These are phyloP conservation scores for Aspergillus sp. DNA, from an alignment of 2,329 filamentous ascomycete genomes.

Conservation along the genomic window DNA sequence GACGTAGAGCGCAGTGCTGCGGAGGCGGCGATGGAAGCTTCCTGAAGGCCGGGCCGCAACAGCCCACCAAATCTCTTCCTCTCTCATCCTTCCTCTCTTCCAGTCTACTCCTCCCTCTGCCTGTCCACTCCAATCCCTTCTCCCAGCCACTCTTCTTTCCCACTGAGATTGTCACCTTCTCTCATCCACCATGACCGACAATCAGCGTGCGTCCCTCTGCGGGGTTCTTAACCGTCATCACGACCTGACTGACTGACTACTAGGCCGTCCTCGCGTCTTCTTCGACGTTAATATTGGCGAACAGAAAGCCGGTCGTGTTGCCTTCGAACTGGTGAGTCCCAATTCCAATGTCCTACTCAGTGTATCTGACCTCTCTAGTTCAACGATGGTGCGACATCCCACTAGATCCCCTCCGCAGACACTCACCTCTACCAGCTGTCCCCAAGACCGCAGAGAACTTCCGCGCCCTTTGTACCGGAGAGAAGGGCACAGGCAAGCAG, in stretches of 20 bases:
- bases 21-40: conserved; percentile 29
- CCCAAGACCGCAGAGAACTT: conserved; percentile 56
- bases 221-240: conserved; percentile 11
- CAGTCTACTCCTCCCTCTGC: conserved; percentile 3
- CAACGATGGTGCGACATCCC: conserved; percentile 35
- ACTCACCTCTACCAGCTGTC: too few species aligned
- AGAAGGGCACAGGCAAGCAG: conserved; percentile 60
- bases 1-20: not conserved
- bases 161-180: conserved; percentile 1
- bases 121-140: conserved; percentile 1
- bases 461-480: conserved; percentile 55
- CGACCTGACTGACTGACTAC: conserved; percentile 3
- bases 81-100: conserved; percentile 1
- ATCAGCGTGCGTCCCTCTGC: conserved; percentile 25
- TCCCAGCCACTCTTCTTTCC: conserved; percentile 2
- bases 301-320: conserved; percentile 64
- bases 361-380: conserved; percentile 27
- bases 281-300: conserved; percentile 84
- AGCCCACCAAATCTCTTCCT: conserved; percentile 4
- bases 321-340: conserved; percentile 68
- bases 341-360: not conserved
- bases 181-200: conserved; percentile 25
- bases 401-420: conserved; percentile 1
- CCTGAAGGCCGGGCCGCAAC: conserved; percentile 19
- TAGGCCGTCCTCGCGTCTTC: conserved; percentile 69